Evolutionary conservation across 2,329 filamentous ascomycete species (phyloP), one percentile per base, ranked within the genome.

Genomic region (Trichoderma pleuroti): DNA sequence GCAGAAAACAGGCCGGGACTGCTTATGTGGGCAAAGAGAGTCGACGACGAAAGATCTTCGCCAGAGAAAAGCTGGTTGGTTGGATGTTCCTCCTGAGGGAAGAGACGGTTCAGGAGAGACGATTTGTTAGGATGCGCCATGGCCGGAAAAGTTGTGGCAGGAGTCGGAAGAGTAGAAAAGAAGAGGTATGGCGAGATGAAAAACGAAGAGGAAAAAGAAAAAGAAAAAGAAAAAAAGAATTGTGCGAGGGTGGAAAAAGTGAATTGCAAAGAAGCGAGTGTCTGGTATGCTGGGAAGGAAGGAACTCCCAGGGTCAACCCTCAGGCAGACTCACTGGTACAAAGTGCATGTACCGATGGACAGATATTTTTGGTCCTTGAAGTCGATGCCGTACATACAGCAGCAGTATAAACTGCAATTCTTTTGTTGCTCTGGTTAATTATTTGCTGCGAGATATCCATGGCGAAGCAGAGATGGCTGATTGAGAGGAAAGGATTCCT

Each of bases 11-110:
- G 14, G 0, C 75, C 74, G 4, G 74, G 72, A 14, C 75, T 78
- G 11, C 76, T 75, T 14, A 80, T 74, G 9, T 78, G 77, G 39
- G 75, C 75, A 24, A 78, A 75, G 1, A 80, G 64, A 0, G 74
- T 77, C 0, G 76, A 76, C 1, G 76, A 74, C n/a, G 73, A 75
- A 1, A 24, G 24, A 30, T 42, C 65, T 16, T 60, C 70, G n/a
- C 46, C 52, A 0, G 70, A 63, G 34, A 9, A 34, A 4, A 46
- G 16, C 0, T 24, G 57, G 3, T 28, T 49, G 3, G 36, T 10
- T 8, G 30, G 7, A 8, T 3, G 16, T n/a, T 66, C 21, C 18
- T 62, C 32, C 12, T 26, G 57, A 2, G 42, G 67, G 42, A 63
- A 62, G 18, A 60, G 30, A 9, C 54, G 62, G n/a, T 18, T 54